Percentiles rank a stretch among this genome's conserved stretches.
These are phyloP conservation scores for Oryza coarctata DNA, from an alignment of 176 grass and related monocot species.

Conservation along the genomic window DNA sequence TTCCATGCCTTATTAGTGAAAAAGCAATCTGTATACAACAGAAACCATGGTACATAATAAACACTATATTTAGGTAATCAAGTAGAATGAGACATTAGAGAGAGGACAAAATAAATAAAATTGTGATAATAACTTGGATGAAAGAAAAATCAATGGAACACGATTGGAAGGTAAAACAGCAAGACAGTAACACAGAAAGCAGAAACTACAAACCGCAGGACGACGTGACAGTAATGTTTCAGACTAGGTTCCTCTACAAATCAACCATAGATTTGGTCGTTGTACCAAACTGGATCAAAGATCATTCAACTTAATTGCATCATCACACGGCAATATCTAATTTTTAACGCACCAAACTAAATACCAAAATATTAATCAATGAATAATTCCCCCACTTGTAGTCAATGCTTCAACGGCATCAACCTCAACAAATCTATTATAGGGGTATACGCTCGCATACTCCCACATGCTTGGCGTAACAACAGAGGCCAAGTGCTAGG, in stretches of 20 bases:
- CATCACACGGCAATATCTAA: not conserved
- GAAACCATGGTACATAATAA: not conserved
- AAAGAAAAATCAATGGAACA: constrained; percentile 1
- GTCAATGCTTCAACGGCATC: not conserved
- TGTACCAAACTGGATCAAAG: constrained; percentile 15
- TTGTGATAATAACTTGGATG: not conserved
- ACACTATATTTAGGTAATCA: not conserved
- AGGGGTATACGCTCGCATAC: not conserved
- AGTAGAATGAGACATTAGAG: not conserved
- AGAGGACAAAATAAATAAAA: not conserved
- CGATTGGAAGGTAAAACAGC: not conserved
- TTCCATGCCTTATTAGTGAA: constrained; percentile 74
- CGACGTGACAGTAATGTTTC: not conserved
- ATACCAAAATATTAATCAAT: not conserved
- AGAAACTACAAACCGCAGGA: not conserved
- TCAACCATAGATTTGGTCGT: constrained; percentile 7
- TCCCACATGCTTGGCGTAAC: not conserved
- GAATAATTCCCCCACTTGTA: not conserved
- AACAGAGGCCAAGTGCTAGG: not conserved
- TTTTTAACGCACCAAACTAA: not conserved
- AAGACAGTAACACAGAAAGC: not conserved
- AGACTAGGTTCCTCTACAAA: not conserved
- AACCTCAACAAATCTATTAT: not conserved
- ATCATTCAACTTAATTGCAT: constrained; percentile 2
- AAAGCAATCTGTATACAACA: constrained; percentile 50